Base-by-base conservation (phyloP, 2,329 filamentous ascomycete genomes). In the Rhinocladiella mackenziei region DNA sequence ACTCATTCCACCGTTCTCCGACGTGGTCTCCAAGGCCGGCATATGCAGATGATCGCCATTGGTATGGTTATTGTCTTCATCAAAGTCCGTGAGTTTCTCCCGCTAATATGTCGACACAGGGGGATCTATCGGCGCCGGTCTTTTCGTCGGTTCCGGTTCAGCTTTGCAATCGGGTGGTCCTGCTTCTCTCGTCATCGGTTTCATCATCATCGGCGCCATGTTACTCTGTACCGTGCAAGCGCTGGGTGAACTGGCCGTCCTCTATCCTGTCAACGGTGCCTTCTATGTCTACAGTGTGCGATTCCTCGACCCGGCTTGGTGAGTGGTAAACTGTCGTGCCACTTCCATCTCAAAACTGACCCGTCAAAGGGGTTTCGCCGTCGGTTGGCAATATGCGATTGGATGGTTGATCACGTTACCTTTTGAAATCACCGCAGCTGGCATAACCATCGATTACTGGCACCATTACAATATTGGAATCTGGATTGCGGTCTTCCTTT, bases 231-330 rank as follows among this genome's bases (percentile, higher is more conserved):
- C 88, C 1, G 84, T 94, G 18, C 89, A 96, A 60, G 88, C 89
- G 0, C 73, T 97, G 15, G 89, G 91, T 50, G 91, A 97, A 65
- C 78, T 97, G 65, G 87, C 89, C 10, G 89, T 96, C 14, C 69
- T 89, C 9, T 96, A 89, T 58, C 91, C 91, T 3, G 84, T 96
- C 22, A 86, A 89, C 23, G 91, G 89, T 47, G 94, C 89, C 2
- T 96, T 96, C 62, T 87, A 87, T 1, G 82, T 87, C 6, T 96
- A 89, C 68, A 91, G 88, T 9, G 94, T 88, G 23, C 81, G 91
- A 11, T 96, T 97, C 59, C 67, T 97, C n/a, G 89, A 96, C 60
- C 91, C 89, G 1, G 89, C 89, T 0, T 95, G 88, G 88, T 89
- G 11, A 17, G 46, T 14, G 31, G n/a, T n/a, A n/a, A n/a, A 5